These are phyloP conservation scores for Phyllosticta capitalensis DNA, from an alignment of 2,329 filamentous ascomycete species.

Conservation along the genomic window DNA sequence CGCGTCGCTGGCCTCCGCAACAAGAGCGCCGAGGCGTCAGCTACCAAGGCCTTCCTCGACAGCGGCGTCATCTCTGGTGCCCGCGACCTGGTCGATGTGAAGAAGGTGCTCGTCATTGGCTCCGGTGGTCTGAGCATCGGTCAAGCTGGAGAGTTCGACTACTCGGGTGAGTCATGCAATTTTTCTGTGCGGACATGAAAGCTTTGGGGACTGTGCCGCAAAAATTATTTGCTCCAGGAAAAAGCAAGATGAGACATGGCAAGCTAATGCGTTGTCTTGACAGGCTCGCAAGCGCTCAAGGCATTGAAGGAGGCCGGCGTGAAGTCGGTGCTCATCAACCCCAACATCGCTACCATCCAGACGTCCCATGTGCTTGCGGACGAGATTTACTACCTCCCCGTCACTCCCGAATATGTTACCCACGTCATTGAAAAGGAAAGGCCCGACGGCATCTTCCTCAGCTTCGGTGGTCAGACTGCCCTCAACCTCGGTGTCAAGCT, in stretches of 20 bases:
- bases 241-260: neutral
- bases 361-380: conserved; percentile 93
- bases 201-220: neutral
- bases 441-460: conserved; percentile 94
- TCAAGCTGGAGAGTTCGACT: conserved; percentile 96
- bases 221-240: neutral
- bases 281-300: conserved; percentile 92
- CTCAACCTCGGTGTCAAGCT: conserved; percentile 95
- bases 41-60: conserved; percentile 77
- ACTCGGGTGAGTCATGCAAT: conserved; percentile 63
- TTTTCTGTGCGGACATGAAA: neutral
- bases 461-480: conserved; percentile 94
- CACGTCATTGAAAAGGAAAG: conserved; percentile 95
- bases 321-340: conserved; percentile 86
- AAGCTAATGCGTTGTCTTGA: conserved; percentile 11
- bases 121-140: conserved; percentile 93
- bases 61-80: conserved; percentile 76
- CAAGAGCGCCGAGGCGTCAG: conserved; percentile 59
- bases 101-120: conserved; percentile 95
- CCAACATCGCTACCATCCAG: conserved; percentile 97
- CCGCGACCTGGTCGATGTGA: conserved; percentile 72
- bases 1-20: conserved; percentile 24
- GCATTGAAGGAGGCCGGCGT: conserved; percentile 93
- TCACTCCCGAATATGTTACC: conserved; percentile 94
- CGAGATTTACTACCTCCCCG: conserved; percentile 95